A percentile compares a stretch with the other conserved stretches of the same genome.
Evolutionary conservation across 208 protist genomes (phyloP).

Genomic region (Crithidia expoeki): DNA sequence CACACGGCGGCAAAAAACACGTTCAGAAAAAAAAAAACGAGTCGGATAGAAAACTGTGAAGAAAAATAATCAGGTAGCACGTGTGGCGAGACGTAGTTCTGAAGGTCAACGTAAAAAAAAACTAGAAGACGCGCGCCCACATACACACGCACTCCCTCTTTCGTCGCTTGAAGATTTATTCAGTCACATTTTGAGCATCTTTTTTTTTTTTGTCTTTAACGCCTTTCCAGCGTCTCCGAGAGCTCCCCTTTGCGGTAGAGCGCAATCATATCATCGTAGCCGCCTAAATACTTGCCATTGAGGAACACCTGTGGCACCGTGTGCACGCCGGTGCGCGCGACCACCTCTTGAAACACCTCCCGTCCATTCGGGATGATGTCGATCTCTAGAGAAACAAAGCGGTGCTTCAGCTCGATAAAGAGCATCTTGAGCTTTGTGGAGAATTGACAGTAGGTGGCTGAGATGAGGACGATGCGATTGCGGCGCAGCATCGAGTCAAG

Average conservation of each 20-base stretch:
- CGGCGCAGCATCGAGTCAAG: conserved; percentile 77
- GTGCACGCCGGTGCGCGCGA: conserved; percentile 66
- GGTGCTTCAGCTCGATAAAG: conserved; percentile 81
- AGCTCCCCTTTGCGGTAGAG: conserved; percentile 67
- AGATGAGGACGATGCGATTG: conserved; percentile 85
- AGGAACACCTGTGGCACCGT: conserved; percentile 88
- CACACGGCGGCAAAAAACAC: too few species aligned
- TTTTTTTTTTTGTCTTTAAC: conserved; percentile 18
- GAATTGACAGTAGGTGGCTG: conserved; percentile 90
- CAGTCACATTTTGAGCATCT: too few species aligned
- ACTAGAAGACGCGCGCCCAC: too few species aligned
- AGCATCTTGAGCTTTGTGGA: conserved; percentile 83
- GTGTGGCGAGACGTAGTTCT: too few species aligned
- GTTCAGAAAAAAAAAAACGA: conserved; percentile 1
- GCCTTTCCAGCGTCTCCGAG: conserved; percentile 58
- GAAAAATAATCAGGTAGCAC: too few species aligned
- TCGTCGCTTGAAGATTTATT: too few species aligned
- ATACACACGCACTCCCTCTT: too few species aligned
- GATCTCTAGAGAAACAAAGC: conserved; percentile 87
- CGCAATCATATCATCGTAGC: conserved; percentile 85
- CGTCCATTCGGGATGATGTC: conserved; percentile 89
- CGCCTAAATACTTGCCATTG: conserved; percentile 81
- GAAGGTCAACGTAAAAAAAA: too few species aligned
- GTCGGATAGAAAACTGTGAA: background rate
- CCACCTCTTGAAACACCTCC: conserved; percentile 82